Evolutionary conservation across 2,329 filamentous ascomycete species (phyloP).

Genomic region (Talaromyces sp.): DNA sequence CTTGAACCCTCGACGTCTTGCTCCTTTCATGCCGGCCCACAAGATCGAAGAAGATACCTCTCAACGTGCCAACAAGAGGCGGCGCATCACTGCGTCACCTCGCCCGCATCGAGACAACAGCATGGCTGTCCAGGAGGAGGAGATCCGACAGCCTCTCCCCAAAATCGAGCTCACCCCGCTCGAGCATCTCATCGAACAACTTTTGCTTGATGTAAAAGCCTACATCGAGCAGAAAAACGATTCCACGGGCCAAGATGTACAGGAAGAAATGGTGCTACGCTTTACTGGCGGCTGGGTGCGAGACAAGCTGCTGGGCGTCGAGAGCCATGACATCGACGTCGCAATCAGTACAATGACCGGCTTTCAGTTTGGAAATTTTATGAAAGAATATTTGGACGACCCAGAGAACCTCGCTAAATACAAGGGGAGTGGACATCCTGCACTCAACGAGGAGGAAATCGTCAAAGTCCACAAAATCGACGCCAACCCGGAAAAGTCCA

Average conservation of each 20-base stretch:
- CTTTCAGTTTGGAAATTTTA: constrained; percentile 38
- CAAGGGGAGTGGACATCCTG: constrained; percentile 38
- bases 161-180: constrained; percentile 58
- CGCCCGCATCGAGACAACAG: constrained; percentile 8
- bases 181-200: constrained; percentile 65
- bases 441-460: constrained; percentile 56
- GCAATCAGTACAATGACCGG: constrained; percentile 46
- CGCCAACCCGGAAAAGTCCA: constrained; percentile 91
- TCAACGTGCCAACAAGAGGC: constrained; percentile 25
- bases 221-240: constrained; percentile 46
- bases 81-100: constrained; percentile 21
- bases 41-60: constrained; percentile 14
- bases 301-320: constrained; percentile 43
- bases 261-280: constrained; percentile 41
- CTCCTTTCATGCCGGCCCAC: constrained; percentile 22
- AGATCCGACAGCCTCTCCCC: constrained; percentile 15
- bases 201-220: constrained; percentile 75
- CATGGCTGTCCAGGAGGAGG: constrained; percentile 2
- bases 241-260: constrained; percentile 18
- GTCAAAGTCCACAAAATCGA: constrained; percentile 81
- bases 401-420: constrained; percentile 35
- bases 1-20: not conserved
- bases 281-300: constrained; percentile 48
- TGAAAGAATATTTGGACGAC: constrained; percentile 39
- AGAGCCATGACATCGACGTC: constrained; percentile 45